Base-by-base conservation (phyloP, 371 early-diverging fungal species). In the Mucor irregularis region DNA sequence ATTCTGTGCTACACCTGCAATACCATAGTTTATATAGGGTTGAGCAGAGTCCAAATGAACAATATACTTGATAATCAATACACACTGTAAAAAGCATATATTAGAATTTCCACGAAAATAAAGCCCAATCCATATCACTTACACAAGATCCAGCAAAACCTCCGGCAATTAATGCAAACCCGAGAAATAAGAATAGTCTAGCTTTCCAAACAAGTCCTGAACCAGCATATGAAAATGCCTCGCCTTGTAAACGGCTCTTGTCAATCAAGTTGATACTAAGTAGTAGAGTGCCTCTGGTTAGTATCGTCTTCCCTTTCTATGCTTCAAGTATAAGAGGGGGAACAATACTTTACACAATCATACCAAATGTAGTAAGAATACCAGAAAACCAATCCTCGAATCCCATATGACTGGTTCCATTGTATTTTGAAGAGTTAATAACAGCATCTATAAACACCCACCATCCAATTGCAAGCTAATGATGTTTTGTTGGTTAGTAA, bases 361-460 rank as follows among this genome's bases (percentile, higher is more conserved):
- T 84, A 34, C 90, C 85, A 22, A 92, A 63, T 0, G 91, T 87
- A 11, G 89, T 84, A 5, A 89, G 65, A 52, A 92, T 83, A 5
- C 92, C 90, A 17, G 90, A 87, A 3, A 89, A 73, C 89, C 88
- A 92, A 61, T 92, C 92, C 35, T 89, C 92, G 61, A 90, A 88
- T 13, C 81, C 81, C 56, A 90, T 76, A 16, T 61, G 59, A 5
- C 74, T 73, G 40, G 47, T 50, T 22, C 60, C 57, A 34, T 53
- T 45, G 1, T 56, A 46, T 49, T 64, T 63, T 26, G 78, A 62
- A 21, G 71, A 74, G 10, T 84, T 80, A 17, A 78, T 70, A 1
- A 73, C 60, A 10, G 87, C 90, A 65, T 92, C 92, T 31, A 92
- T 82, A 64, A 92, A 92, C 19, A 85, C 73, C 92, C 92, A 92